These are phyloP conservation scores for Globisporangium spinosum DNA, from an alignment of 352 stramenopile species.

Conservation along the genomic window DNA sequence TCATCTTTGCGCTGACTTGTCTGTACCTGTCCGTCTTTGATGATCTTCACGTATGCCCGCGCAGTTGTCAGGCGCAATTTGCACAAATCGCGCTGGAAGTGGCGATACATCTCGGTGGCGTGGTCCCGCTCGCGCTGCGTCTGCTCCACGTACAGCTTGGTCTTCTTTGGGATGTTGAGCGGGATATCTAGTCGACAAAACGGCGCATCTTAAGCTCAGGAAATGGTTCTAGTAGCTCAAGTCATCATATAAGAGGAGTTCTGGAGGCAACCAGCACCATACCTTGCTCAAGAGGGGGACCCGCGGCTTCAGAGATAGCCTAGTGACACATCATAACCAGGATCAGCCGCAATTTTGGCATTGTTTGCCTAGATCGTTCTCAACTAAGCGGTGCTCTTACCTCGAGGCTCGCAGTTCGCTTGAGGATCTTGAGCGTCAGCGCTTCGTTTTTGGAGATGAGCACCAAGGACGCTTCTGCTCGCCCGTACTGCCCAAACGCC, in stretches of 20 bases:
- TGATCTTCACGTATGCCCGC: slow-evolving; percentile 88
- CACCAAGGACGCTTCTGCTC: slow-evolving; percentile 84
- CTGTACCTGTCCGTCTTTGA: slow-evolving; percentile 79
- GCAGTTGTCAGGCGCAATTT: slow-evolving; percentile 86
- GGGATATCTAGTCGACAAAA: slow-evolving; percentile 61
- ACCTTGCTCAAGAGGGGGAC: slow-evolving; percentile 84
- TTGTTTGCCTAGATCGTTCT: not conserved
- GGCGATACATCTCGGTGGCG: slow-evolving; percentile 88
- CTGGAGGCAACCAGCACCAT: not conserved
- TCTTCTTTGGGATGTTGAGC: slow-evolving; percentile 92
- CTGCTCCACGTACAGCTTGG: slow-evolving; percentile 92
- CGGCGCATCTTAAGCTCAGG: not conserved
- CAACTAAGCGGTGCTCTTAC: slow-evolving; percentile 3
- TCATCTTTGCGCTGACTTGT: not conserved
- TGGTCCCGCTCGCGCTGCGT: slow-evolving; percentile 89
- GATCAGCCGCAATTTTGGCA: not conserved
- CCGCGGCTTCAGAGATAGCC: slow-evolving; percentile 61
- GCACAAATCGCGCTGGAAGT: slow-evolving; percentile 90
- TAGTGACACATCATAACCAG: slow-evolving; percentile 4
- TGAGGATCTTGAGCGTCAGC: slow-evolving; percentile 86
- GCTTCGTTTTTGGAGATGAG: slow-evolving; percentile 77
- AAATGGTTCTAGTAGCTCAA: not conserved
- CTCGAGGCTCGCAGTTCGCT: slow-evolving; percentile 79
- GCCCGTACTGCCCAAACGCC: slow-evolving; percentile 83
- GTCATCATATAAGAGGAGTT: not conserved